Conservation (phyloP, 2,329 filamentous ascomycete species). For the Zasmidium citrigriseum region DNA sequence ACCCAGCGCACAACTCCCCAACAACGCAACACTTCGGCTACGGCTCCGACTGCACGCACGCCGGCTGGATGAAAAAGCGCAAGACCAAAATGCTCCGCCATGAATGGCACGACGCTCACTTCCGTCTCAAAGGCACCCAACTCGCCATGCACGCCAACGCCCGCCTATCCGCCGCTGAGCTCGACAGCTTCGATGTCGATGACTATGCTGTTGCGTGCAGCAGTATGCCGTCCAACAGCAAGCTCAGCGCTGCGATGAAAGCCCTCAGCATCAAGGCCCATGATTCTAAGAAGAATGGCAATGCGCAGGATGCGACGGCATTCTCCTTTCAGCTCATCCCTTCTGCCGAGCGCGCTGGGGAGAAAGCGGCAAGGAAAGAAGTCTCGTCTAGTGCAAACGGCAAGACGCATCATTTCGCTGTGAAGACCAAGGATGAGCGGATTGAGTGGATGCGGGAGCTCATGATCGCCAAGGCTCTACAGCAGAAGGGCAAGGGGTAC, state of each 20-base stretch:
- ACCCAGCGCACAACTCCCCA: constrained; percentile 35
- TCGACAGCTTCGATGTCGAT: constrained; percentile 83
- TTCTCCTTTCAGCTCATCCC: constrained; percentile 88
- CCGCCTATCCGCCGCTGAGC: constrained; percentile 60
- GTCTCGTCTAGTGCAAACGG: neutral
- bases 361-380: constrained; percentile 30
- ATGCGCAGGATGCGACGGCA: constrained; percentile 50
- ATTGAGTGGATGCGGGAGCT: constrained; percentile 98
- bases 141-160: constrained; percentile 67
- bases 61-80: constrained; percentile 94
- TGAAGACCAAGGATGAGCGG: constrained; percentile 80
- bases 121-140: constrained; percentile 68
- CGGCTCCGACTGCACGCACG: constrained; percentile 52
- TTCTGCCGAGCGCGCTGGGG: constrained; percentile 30
- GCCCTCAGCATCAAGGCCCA: constrained; percentile 62
- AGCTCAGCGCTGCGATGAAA: constrained; percentile 85
- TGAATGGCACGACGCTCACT: constrained; percentile 92
- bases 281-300: constrained; percentile 43
- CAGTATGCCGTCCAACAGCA: constrained; percentile 70
- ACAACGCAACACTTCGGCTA: constrained; percentile 34
- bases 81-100: constrained; percentile 85
- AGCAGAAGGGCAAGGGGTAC: constrained; percentile 80
- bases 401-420: constrained; percentile 93
- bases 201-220: constrained; percentile 88
- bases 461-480: constrained; percentile 85